Evolutionary conservation across 2,329 filamentous ascomycete species (phyloP), one percentile per base, ranked within the genome.

Genomic region (Fusarium sp.): DNA sequence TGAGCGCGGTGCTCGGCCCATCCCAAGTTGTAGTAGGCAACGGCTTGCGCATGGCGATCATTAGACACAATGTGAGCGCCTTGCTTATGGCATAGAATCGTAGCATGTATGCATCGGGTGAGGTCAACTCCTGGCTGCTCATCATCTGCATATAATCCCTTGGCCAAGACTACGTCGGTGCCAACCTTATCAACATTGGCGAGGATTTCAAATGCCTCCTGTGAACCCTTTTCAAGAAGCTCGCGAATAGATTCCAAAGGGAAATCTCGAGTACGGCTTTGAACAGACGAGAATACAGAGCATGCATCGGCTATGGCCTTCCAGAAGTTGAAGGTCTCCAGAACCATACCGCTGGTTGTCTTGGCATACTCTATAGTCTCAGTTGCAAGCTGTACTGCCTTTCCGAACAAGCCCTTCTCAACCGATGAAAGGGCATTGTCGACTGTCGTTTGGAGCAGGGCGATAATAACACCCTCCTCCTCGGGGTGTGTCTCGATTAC

Each of bases 1-100:
- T 96, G 92, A 1, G 94, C 92, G 42, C 91, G 88, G 75, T 96
- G 89, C 77, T 99, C 96, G 2, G 93, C 92, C 92, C 94, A 98
- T 40, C 96, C 96, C 18, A 99, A 83, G 74, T 99, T 99, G 79
- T 97, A 99, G 85, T 95, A 96, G 0, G 94, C 93, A n/a, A 98
- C 92, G 2, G 96, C 93, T 78, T 96, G 94, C 5, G 95, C 94
- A 76, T 97, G 92, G 10, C 88, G 77, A 74, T 99, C 94, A 59
- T 89, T 83, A 1, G 88, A 82, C 17, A 90, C 91, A 37, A 89
- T 86, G 70, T 91, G 82, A 15, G 98, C 89, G 10, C 94, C 94
- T 66, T 92, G 88, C 77, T 98, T 99, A 77, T 96, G 92, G 8
- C 93, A 91, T 18, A 98, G 81, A 27, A 98, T 92, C 0, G 91